Percentiles rank a stretch among this genome's conserved stretches.
Conservation (phyloP, 805 yeast species). For the Isabelozyma gotoi region DNA sequence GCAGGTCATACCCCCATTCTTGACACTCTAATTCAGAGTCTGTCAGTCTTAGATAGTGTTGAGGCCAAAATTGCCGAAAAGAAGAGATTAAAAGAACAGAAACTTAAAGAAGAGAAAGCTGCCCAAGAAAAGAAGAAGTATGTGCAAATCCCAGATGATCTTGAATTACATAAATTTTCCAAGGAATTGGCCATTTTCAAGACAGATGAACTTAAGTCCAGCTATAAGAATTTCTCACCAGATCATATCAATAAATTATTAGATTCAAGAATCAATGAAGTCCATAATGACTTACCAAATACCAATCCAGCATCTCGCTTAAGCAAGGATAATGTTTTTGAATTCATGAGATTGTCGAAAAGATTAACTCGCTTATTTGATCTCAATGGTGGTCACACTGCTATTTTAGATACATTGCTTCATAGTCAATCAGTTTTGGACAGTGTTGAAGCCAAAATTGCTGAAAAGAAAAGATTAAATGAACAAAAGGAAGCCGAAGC, state of each 20-base stretch:
- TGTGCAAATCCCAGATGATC: slow-evolving; percentile 18
- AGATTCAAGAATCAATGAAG: slow-evolving; percentile 14
- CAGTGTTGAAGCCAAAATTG: slow-evolving; percentile 29
- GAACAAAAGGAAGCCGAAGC: slow-evolving; percentile 2
- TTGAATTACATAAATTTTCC: slow-evolving; percentile 13
- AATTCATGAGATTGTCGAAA: slow-evolving; percentile 14
- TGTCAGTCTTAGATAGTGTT: slow-evolving; percentile 44
- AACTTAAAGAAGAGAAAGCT: slow-evolving; percentile 9
- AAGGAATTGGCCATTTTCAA: slow-evolving; percentile 17
- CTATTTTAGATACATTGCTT: slow-evolving; percentile 55
- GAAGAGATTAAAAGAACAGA: slow-evolving; percentile 3
- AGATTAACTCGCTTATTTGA: slow-evolving; percentile 29
- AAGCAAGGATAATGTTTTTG: slow-evolving; percentile 9
- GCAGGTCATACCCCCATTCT: slow-evolving; percentile 60
- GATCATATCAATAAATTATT: slow-evolving; percentile 12
- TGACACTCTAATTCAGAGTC: slow-evolving; percentile 55
- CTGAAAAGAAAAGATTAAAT: slow-evolving; percentile 8
- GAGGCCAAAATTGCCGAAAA: slow-evolving; percentile 20
- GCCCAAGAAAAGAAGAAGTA: slow-evolving; percentile 1
- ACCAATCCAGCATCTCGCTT: slow-evolving; percentile 12
- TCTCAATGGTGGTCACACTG: slow-evolving; percentile 59
- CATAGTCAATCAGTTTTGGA: slow-evolving; percentile 51
- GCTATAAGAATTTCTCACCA: slow-evolving; percentile 6
- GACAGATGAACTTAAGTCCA: slow-evolving; percentile 13
- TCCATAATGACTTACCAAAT: slow-evolving; percentile 12